Evolutionary conservation across 352 stramenopile genomes (phyloP).

Genomic region (Pythium biforme): DNA sequence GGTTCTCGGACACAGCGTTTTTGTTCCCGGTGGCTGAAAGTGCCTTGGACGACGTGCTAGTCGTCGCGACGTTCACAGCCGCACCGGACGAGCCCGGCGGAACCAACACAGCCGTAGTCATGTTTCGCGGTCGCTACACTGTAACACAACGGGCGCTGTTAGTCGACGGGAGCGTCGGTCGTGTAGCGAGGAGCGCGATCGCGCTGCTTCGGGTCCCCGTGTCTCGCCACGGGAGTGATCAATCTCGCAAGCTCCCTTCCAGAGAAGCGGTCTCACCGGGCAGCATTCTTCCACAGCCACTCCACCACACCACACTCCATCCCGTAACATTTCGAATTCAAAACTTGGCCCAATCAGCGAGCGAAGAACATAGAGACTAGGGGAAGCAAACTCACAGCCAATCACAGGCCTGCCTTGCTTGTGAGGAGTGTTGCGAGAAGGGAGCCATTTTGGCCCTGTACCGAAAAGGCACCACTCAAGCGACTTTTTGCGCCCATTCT

Average conservation of each 20-base stretch:
- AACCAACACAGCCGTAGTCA: conserved; percentile 59
- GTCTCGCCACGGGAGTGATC: background rate
- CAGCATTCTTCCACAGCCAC: conserved; percentile 24
- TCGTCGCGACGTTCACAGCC: conserved; percentile 17
- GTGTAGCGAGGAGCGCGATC: background rate
- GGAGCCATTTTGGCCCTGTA: background rate
- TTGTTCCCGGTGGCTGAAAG: conserved; percentile 2
- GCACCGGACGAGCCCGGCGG: conserved; percentile 26
- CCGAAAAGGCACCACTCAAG: background rate
- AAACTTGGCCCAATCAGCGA: conserved; percentile 22
- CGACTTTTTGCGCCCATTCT: background rate
- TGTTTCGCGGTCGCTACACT: background rate
- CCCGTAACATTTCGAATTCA: conserved; percentile 20
- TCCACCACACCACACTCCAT: conserved; percentile 6
- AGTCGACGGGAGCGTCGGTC: background rate
- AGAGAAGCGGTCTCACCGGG: conserved; percentile 1
- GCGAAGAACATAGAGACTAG: background rate
- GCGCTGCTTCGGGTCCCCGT: background rate
- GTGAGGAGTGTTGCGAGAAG: conserved; percentile 8
- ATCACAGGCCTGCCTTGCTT: conserved; percentile 8
- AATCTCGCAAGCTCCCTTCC: conserved; percentile 3
- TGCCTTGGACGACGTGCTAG: conserved; percentile 21
- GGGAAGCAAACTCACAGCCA: background rate
- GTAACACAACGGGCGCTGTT: no score
- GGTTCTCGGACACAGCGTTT: background rate